These are phyloP conservation scores for Pseudogymnoascus sp. DNA, from an alignment of 2,329 filamentous ascomycete genomes.

Conservation along the genomic window DNA sequence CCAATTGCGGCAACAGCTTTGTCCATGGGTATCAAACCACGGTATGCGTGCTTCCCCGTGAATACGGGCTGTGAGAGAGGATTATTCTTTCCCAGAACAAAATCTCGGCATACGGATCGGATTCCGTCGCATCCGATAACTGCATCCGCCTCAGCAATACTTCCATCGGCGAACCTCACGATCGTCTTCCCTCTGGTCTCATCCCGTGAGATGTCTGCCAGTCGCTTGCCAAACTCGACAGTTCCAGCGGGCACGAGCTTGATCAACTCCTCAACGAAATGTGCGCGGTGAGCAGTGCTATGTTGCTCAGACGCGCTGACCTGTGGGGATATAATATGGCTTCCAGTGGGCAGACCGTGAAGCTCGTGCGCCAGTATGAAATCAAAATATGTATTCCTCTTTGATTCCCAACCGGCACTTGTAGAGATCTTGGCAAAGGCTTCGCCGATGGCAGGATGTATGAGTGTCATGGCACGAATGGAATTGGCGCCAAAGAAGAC, in stretches of 20 bases:
- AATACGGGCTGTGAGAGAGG: constrained; percentile 33
- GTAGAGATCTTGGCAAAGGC: constrained; percentile 15
- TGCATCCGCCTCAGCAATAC: constrained; percentile 32
- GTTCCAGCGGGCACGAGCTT: constrained; percentile 30
- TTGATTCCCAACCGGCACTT: constrained; percentile 10
- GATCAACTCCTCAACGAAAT: constrained; percentile 36
- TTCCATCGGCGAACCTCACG: constrained; percentile 37
- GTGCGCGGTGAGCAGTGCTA: constrained; percentile 24
- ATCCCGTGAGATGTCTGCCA: constrained; percentile 23
- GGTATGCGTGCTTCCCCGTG: constrained; percentile 53
- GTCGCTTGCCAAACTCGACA: constrained; percentile 26
- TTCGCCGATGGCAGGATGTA: constrained; percentile 16
- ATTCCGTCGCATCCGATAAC: constrained; percentile 57
- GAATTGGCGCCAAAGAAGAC: constrained; percentile 19
- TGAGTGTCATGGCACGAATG: constrained; percentile 13
- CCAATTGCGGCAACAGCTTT: constrained; percentile 43
- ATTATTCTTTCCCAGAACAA: constrained; percentile 37
- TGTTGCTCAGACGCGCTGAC: constrained; percentile 1
- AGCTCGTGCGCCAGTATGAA: constrained; percentile 5
- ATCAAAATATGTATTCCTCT: constrained; percentile 11
- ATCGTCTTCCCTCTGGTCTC: constrained; percentile 10
- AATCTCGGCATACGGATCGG: constrained; percentile 43
- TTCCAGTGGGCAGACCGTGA: not conserved
- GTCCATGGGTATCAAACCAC: constrained; percentile 54
- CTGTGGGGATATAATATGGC: constrained; percentile 1